phyloP scores from a whole-genome alignment of 306 rosid genomes.

The Gleditsia sinensis region DNA sequence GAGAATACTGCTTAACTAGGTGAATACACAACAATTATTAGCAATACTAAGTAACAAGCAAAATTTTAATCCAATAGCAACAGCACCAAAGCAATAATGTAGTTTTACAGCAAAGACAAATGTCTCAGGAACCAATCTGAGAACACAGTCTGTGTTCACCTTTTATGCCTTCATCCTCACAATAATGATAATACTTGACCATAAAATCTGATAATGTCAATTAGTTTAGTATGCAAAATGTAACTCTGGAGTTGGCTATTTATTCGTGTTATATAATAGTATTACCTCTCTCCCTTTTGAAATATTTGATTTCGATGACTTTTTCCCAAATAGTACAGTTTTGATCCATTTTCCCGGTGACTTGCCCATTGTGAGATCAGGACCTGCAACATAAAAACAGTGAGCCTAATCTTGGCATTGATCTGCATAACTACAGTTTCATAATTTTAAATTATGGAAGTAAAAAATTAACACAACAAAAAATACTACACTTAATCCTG shows the following conservation, averaged over 20 bases:
- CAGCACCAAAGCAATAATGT: slow-evolving; percentile 17
- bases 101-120: neutral
- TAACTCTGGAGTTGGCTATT: slow-evolving; percentile 8
- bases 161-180: slow-evolving; percentile 21
- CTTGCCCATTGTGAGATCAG: slow-evolving; percentile 72
- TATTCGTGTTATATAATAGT: neutral
- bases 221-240: neutral
- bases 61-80: neutral
- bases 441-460: neutral
- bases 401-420: slow-evolving; percentile 20
- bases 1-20: slow-evolving; percentile 16
- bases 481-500: slow-evolving; percentile 8
- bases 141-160: neutral
- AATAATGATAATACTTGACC: neutral
- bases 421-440: slow-evolving; percentile 1
- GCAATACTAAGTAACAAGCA: neutral
- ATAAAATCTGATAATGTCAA: neutral
- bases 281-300: slow-evolving; percentile 74
- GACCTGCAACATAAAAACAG: slow-evolving; percentile 41
- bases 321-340: slow-evolving; percentile 84
- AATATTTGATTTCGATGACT: slow-evolving; percentile 67
- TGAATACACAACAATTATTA: neutral
- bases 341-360: slow-evolving; percentile 99
- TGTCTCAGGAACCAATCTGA: neutral
- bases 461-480: neutral